Evolutionary conservation across 345 rosid species (phyloP).

Genomic region (Psidium friedrichsthalianum): DNA sequence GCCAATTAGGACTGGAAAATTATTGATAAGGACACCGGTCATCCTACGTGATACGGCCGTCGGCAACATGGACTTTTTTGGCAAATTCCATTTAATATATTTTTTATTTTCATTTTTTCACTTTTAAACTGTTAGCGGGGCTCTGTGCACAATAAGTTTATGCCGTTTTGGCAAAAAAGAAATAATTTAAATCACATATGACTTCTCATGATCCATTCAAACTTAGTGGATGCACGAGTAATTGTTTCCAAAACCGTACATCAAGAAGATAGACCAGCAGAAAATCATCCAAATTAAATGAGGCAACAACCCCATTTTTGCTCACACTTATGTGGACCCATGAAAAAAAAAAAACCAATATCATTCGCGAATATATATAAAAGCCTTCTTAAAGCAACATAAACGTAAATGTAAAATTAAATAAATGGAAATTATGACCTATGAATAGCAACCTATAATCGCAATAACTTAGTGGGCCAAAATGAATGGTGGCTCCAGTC

Average conservation of each 20-base stretch:
- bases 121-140: neutral
- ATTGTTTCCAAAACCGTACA: neutral
- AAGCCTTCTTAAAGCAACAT: neutral
- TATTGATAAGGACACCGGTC: accelerated
- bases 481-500: neutral
- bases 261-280: neutral
- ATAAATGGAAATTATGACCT: neutral
- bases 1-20: neutral
- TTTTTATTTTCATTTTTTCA: neutral
- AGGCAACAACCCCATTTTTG: neutral
- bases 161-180: neutral
- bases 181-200: neutral
- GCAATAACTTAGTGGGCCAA: neutral
- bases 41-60: neutral
- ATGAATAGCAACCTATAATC: neutral
- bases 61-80: neutral
- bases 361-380: neutral
- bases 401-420: neutral
- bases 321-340: neutral
- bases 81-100: neutral
- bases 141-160: neutral
- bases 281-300: neutral
- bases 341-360: neutral
- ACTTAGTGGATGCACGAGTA: neutral
- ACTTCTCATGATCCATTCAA: neutral